Evolutionary conservation across 1,139 yeast genomes (phyloP), one percentile per base, ranked within the genome.

Genomic region (Pichia terricola): DNA sequence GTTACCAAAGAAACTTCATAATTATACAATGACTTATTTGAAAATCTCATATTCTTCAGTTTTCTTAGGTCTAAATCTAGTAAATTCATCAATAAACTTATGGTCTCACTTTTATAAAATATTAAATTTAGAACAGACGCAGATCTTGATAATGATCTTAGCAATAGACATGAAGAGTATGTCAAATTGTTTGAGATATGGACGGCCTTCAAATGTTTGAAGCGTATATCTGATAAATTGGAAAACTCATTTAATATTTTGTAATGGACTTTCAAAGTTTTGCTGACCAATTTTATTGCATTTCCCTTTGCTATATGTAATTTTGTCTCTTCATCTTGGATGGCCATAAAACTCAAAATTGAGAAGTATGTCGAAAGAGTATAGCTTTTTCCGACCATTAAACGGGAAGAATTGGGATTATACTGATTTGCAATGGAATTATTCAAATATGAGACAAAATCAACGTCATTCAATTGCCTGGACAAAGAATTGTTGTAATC

Each of bases 131-230:
- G 65, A 1, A 81, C 64, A 1, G 81, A 68, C 0, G 85, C 82
- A 26, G 94, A 81, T 55, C 95, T 68, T 0, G 94, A 84, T 28
- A 86, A 66, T 0, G 94, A 78, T 44, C 94, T 68, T 31, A 84
- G 64, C 35, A 86, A 67, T 49, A 77, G 76, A 45, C 83, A 73
- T 0, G 79, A 63, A 34, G 68, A 56, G 4, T 59, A 43, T 0
- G 67, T 54, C 2, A 65, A 46, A 33, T 56, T 54, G 43, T 58
- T 63, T 0, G 68, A 60, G 4, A 62, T 44, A 35, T 67, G 66
- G 16, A 73, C 60, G n/a, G 56, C 47, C 6, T 51, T 40, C 26
- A 50, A 42, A 11, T 53, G 53, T 25, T 37, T 42, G 1, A 51
- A 34, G 22, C 22, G 22, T 16, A 16, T 16, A 16, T 16, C 22